These are phyloP conservation scores for sweet orange (Citrus sinensis) DNA, from an alignment of 345 rosid species.

Conservation along the genomic window DNA sequence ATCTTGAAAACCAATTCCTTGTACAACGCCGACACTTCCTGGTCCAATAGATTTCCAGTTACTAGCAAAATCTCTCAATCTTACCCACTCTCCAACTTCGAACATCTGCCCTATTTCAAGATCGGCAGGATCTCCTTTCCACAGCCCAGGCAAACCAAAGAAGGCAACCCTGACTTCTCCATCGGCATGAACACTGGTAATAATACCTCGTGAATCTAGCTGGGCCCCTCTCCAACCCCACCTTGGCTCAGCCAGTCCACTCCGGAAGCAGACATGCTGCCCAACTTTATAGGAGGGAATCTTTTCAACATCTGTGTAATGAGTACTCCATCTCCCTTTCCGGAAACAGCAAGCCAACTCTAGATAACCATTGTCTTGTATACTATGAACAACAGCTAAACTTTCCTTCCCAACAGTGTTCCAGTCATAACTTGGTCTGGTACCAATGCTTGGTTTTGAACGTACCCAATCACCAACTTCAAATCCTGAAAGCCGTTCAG, in stretches of 20 bases:
- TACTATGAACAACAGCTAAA: conserved; percentile 87
- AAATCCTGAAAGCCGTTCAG: conserved; percentile 91
- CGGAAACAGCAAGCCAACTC: conserved; percentile 96
- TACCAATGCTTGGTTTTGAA: conserved; percentile 85
- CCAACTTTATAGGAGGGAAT: conserved; percentile 74
- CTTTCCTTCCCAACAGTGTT: conserved; percentile 78
- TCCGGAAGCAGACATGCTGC: conserved; percentile 80
- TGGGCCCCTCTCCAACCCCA: conserved; percentile 98
- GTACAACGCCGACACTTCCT: conserved; percentile 81
- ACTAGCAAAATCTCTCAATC: conserved; percentile 50
- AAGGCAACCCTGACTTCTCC: conserved; percentile 90
- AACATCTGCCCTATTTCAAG: conserved; percentile 68
- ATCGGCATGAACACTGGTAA: conserved; percentile 87
- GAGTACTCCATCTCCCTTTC: conserved; percentile 73
- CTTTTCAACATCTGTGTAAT: conserved; percentile 84
- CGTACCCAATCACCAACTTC: conserved; percentile 99
- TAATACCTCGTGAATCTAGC: conserved; percentile 69
- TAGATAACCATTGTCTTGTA: conserved; percentile 85
- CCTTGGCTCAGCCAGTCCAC: conserved; percentile 78
- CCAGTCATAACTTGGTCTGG: conserved; percentile 96
- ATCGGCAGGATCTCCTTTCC: conserved; percentile 97
- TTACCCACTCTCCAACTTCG: conserved; percentile 97
- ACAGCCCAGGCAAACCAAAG: conserved; percentile 71
- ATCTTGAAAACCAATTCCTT: conserved; percentile 76
- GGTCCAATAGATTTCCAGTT: conserved; percentile 80